Percentiles rank a stretch among this genome's conserved stretches.
These are phyloP conservation scores for Phytophthora capsici DNA, from an alignment of 352 stramenopile genomes.

Conservation along the genomic window DNA sequence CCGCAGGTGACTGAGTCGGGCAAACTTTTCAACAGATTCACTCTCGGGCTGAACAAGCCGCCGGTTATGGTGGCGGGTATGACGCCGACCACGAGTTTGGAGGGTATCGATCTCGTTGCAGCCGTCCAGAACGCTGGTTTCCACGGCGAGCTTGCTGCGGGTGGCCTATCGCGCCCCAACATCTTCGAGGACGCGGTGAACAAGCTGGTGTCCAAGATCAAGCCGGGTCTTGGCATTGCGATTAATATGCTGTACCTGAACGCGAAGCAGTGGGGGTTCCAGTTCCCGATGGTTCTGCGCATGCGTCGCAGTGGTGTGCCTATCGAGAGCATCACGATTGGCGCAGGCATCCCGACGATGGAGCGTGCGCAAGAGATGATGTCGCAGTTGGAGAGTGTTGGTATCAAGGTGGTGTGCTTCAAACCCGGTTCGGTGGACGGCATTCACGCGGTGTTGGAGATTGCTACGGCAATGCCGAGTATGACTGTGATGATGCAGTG, in stretches of 20 bases:
- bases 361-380: constrained; percentile 87
- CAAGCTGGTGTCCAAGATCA: constrained; percentile 75
- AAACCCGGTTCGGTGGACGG: constrained; percentile 84
- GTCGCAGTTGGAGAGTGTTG: constrained; percentile 56
- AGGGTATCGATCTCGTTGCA: constrained; percentile 84
- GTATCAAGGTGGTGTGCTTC: constrained; percentile 85
- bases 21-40: constrained; percentile 78
- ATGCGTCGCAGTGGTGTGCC: constrained; percentile 78
- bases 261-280: constrained; percentile 89
- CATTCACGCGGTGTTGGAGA: constrained; percentile 82
- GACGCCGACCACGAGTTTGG: constrained; percentile 84
- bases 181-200: constrained; percentile 77
- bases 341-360: constrained; percentile 79
- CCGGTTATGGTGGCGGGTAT: constrained; percentile 87
- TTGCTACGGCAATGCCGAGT: constrained; percentile 57
- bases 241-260: constrained; percentile 94
- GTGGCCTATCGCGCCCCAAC: constrained; percentile 67
- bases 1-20: constrained; percentile 52
- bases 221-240: constrained; percentile 72
- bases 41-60: constrained; percentile 71
- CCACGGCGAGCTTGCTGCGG: constrained; percentile 78
- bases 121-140: constrained; percentile 84
- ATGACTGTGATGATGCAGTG: constrained; percentile 91
- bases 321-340: constrained; percentile 91
- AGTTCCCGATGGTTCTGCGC: constrained; percentile 89